Evolutionary conservation across 148 eudicot genomes (phyloP).

Genomic region (Euryodendron excelsum): DNA sequence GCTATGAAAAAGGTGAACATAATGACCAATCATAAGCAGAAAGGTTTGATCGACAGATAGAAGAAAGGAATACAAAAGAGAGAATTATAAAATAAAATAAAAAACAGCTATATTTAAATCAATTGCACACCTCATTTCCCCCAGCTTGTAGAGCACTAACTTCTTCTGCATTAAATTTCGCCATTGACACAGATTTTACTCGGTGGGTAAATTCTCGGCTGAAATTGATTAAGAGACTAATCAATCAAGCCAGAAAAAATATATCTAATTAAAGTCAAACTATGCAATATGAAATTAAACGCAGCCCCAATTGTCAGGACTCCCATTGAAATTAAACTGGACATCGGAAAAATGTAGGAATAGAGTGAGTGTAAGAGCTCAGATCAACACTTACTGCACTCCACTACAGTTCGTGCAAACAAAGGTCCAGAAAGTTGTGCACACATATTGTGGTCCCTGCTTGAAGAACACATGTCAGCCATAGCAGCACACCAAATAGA

Average conservation of each 20-base stretch:
- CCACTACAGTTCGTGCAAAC: conserved; percentile 73
- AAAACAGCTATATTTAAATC: neutral
- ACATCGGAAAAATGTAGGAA: neutral
- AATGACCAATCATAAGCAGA: conserved; percentile 13
- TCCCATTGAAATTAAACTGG: neutral
- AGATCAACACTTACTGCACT: conserved; percentile 50
- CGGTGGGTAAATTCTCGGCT: conserved; percentile 72
- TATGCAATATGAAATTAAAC: neutral
- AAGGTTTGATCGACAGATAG: neutral
- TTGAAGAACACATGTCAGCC: conserved; percentile 6
- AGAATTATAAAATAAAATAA: neutral
- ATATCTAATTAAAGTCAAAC: neutral
- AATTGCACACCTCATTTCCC: conserved; percentile 60
- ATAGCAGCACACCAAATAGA: neutral
- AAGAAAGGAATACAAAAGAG: neutral
- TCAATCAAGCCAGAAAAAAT: neutral
- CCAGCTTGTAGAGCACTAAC: conserved; percentile 52
- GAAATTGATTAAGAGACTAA: neutral
- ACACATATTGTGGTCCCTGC: conserved; percentile 73
- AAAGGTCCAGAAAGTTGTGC: conserved; percentile 67
- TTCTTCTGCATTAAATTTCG: conserved; percentile 56
- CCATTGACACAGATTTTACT: conserved; percentile 68
- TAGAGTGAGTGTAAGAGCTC: neutral
- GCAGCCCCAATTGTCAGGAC: neutral
- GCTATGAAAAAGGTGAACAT: conserved; percentile 30